These are phyloP conservation scores for Umbelopsis isabellina DNA, from an alignment of 192 early-diverging fungal genomes.

Conservation along the genomic window DNA sequence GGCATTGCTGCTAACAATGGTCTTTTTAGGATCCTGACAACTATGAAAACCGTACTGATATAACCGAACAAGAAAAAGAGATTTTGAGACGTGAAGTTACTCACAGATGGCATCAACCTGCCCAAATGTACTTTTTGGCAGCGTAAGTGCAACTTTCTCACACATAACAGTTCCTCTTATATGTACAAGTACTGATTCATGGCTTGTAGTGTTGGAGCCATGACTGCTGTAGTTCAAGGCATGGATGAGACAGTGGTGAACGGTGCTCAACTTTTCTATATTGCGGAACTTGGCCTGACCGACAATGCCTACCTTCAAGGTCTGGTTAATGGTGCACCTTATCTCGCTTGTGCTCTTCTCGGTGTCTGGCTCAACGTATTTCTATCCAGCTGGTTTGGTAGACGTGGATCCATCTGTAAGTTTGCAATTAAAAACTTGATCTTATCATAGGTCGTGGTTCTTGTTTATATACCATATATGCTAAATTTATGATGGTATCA, in stretches of 20 bases:
- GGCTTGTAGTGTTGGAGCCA: background rate
- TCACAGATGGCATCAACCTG: conserved; percentile 21
- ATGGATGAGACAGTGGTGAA: conserved; percentile 22
- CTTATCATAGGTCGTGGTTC: too few species aligned
- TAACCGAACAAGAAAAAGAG: conserved; percentile 13
- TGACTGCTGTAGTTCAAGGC: conserved; percentile 13
- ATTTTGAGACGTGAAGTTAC: conserved; percentile 14
- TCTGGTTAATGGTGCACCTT: conserved; percentile 9
- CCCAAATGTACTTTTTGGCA: conserved; percentile 18
- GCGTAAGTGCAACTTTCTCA: background rate
- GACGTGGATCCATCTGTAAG: conserved; percentile 15
- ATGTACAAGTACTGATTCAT: background rate
- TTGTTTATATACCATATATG: too few species aligned
- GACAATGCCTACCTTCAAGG: background rate
- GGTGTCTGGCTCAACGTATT: conserved; percentile 11
- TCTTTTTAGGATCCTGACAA: conserved; percentile 9
- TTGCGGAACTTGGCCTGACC: background rate
- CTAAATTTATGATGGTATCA: too few species aligned
- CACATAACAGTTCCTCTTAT: too few species aligned
- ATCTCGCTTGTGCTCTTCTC: conserved; percentile 3
- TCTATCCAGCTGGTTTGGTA: conserved; percentile 17
- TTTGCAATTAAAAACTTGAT: too few species aligned
- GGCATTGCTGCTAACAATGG: background rate
- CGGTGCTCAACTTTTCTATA: conserved; percentile 22
- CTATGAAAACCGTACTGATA: conserved; percentile 2